Evolutionary conservation across 805 yeast genomes (phyloP).

Genomic region (Schwanniomyces sp.): DNA sequence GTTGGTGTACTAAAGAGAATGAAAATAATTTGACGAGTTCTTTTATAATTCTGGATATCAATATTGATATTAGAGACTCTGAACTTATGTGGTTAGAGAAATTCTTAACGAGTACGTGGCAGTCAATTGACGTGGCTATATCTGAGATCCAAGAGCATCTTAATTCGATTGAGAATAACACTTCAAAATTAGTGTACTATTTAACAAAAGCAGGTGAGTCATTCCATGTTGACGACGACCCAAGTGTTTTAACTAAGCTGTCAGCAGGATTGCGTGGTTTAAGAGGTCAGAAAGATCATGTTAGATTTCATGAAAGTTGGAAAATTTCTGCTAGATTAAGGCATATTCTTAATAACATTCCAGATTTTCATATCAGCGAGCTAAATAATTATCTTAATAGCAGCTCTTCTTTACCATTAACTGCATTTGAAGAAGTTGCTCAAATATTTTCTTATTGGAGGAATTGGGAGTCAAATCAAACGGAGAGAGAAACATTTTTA

Average conservation of each 20-base stretch:
- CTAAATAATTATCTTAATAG: conserved; percentile 29
- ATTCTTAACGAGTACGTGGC: conserved; percentile 12
- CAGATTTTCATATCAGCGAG: conserved; percentile 47
- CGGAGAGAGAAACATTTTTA: conserved; percentile 18
- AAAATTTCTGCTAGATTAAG: conserved; percentile 76
- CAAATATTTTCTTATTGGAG: conserved; percentile 77
- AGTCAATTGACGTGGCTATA: conserved; percentile 13
- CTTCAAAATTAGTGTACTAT: conserved; percentile 42
- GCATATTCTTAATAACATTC: conserved; percentile 64
- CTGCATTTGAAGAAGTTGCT: conserved; percentile 56
- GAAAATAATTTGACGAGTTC: conserved; percentile 16
- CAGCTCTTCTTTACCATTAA: conserved; percentile 41
- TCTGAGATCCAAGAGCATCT: conserved; percentile 14
- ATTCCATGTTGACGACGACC: conserved; percentile 69
- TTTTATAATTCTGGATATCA: conserved; percentile 15
- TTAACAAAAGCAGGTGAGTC: conserved; percentile 39
- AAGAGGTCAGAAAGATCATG: conserved; percentile 69
- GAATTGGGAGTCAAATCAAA: conserved; percentile 75
- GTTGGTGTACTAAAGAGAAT: conserved; percentile 29
- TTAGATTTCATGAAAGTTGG: conserved; percentile 85
- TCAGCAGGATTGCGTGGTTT: conserved; percentile 76
- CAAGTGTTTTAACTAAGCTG: conserved; percentile 87
- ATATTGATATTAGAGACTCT: conserved; percentile 15
- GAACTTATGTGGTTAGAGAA: conserved; percentile 22
- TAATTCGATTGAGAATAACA: conserved; percentile 6